Percentiles rank a stretch among this genome's conserved stretches.
These are phyloP conservation scores for Termitomyces sp. DNA, from an alignment of 768 basidiomycete species.

Conservation along the genomic window DNA sequence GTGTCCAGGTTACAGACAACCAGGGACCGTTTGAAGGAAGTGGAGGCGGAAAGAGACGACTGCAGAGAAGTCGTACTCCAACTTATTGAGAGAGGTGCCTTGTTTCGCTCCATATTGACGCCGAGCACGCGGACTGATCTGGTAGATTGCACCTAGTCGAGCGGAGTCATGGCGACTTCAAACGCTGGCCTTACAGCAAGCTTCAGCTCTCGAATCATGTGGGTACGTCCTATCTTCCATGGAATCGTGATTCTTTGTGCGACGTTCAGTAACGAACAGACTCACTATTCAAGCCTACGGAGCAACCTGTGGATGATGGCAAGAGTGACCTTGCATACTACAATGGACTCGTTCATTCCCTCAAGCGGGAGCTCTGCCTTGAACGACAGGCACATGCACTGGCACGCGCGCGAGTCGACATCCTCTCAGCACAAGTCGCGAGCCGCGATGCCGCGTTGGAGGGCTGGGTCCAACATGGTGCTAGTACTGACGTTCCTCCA, in stretches of 20 bases:
- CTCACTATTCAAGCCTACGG: neutral
- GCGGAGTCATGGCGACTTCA: slow-evolving; percentile 33
- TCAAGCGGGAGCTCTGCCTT: slow-evolving; percentile 30
- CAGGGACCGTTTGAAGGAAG: neutral
- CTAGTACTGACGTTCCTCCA: neutral
- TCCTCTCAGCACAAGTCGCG: slow-evolving; percentile 43
- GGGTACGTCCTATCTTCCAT: slow-evolving; percentile 23
- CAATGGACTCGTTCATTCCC: slow-evolving; percentile 30
- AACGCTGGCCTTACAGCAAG: slow-evolving; percentile 36
- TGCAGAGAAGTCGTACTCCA: slow-evolving; percentile 38
- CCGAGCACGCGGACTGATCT: neutral
- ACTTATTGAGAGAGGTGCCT: slow-evolving; percentile 47
- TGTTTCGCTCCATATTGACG: neutral
- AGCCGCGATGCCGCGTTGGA: slow-evolving; percentile 44
- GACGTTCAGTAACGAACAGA: neutral
- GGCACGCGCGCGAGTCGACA: slow-evolving; percentile 28
- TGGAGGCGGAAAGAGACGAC: slow-evolving; percentile 39
- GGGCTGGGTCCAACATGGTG: slow-evolving; percentile 2
- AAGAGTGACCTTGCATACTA: neutral
- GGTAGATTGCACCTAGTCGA: slow-evolving; percentile 20
- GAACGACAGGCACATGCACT: slow-evolving; percentile 34
- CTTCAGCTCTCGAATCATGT: slow-evolving; percentile 31
- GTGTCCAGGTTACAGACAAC: slow-evolving; percentile 3
- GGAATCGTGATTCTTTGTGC: neutral
- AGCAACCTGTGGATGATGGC: neutral